Evolutionary conservation across 257 asterid species (phyloP).

Genomic region (Solanum virginianum): DNA sequence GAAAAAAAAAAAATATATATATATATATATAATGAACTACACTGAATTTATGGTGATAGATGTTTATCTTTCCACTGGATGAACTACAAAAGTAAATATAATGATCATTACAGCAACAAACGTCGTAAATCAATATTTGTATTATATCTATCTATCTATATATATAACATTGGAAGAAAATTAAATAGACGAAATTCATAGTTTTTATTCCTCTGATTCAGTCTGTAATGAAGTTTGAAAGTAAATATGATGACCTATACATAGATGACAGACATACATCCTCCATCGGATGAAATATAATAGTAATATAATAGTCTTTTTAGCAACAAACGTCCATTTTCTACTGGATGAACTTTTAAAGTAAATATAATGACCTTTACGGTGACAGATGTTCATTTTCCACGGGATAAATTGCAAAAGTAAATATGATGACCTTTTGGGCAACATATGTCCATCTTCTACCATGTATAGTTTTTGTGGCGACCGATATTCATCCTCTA

Average conservation of each 20-base stretch:
- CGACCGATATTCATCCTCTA: background rate
- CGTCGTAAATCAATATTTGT: background rate
- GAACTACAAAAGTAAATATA: too few relatives aligned
- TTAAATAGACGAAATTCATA: background rate
- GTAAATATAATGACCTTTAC: background rate
- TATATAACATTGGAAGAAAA: background rate
- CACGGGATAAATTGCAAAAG: background rate
- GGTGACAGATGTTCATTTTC: background rate
- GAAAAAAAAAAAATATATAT: too few relatives aligned
- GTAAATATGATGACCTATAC: too few relatives aligned
- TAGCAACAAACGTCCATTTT: accelerated
- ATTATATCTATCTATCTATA: too few relatives aligned
- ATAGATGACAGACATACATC: background rate
- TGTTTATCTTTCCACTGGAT: too few relatives aligned
- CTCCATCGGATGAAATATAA: background rate
- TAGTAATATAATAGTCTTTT: background rate
- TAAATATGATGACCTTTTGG: background rate
- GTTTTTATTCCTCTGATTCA: background rate
- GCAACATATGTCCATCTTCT: accelerated
- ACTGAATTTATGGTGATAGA: too few relatives aligned
- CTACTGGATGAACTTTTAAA: background rate
- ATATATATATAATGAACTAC: too few relatives aligned
- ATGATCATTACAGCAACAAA: too few relatives aligned
- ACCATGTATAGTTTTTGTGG: background rate
- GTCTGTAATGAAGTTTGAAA: too few relatives aligned